Percentiles rank a stretch among this genome's conserved stretches.
These are phyloP conservation scores for Knufia fluminis DNA, from an alignment of 2,329 filamentous ascomycete species.

Conservation along the genomic window DNA sequence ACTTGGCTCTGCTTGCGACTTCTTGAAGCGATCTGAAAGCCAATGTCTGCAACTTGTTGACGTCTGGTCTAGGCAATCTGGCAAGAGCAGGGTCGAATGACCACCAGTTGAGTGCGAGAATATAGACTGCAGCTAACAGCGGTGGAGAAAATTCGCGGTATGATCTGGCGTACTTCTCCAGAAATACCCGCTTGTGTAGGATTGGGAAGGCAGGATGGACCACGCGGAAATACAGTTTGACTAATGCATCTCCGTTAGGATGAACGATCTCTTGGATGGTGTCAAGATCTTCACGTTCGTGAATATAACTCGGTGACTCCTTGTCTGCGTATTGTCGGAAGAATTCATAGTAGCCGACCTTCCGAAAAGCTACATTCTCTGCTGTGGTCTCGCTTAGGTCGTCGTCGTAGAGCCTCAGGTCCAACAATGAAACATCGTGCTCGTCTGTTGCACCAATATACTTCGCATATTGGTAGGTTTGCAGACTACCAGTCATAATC, in stretches of 20 bases:
- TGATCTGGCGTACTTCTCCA: slow-evolving; percentile 66
- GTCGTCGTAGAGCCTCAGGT: slow-evolving; percentile 23
- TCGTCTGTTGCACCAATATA: slow-evolving; percentile 24
- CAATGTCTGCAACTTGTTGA: slow-evolving; percentile 19
- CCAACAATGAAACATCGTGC: slow-evolving; percentile 22
- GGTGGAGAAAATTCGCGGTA: slow-evolving; percentile 67
- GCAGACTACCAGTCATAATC: slow-evolving; percentile 21
- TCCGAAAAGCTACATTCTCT: slow-evolving; percentile 22
- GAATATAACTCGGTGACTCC: slow-evolving; percentile 19
- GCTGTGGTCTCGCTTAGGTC: slow-evolving; percentile 18
- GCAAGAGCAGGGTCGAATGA: slow-evolving; percentile 43
- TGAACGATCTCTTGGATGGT: slow-evolving; percentile 61
- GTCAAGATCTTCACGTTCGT: slow-evolving; percentile 23
- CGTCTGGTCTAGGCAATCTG: slow-evolving; percentile 21
- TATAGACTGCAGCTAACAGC: slow-evolving; percentile 68
- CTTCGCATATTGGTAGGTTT: slow-evolving; percentile 23
- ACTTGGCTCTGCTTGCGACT: slow-evolving; percentile 31
- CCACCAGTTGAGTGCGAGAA: slow-evolving; percentile 84
- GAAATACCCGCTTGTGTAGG: slow-evolving; percentile 69
- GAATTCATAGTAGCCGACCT: slow-evolving; percentile 21
- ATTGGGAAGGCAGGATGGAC: slow-evolving; percentile 77
- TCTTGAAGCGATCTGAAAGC: slow-evolving; percentile 20
- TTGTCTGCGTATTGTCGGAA: slow-evolving; percentile 23
- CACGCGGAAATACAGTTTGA: slow-evolving; percentile 72
- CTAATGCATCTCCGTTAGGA: slow-evolving; percentile 64